Evolutionary conservation across 352 stramenopile species (phyloP).

Genomic region (Phytophthora sojae): DNA sequence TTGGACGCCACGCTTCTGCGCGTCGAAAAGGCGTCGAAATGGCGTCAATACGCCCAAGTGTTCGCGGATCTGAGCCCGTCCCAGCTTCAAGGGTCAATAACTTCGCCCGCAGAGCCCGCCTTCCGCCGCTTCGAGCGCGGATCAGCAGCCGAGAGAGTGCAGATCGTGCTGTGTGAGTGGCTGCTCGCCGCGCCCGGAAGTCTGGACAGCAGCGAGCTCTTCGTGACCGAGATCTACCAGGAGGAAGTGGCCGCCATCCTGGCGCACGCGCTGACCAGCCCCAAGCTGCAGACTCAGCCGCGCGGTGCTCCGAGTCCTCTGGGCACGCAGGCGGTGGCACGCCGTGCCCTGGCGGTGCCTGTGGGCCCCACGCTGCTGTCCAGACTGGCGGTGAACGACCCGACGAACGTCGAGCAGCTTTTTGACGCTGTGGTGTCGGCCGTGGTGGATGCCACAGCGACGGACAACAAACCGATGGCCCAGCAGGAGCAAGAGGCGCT

Average conservation of each 20-base stretch:
- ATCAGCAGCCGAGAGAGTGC: constrained; percentile 32
- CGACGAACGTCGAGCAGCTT: constrained; percentile 44
- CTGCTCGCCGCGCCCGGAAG: constrained; percentile 17
- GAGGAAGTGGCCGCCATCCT: constrained; percentile 63
- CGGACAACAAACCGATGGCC: constrained; percentile 27
- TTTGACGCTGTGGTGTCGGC: constrained; percentile 45
- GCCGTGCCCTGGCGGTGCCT: constrained; percentile 42
- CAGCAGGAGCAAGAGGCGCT: constrained; percentile 46
- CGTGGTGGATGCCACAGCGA: constrained; percentile 26
- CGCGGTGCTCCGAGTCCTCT: constrained; percentile 22
- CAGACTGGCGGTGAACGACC: constrained; percentile 62
- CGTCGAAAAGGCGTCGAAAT: constrained; percentile 50
- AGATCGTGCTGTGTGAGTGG: constrained; percentile 53
- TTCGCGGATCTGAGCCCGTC: constrained; percentile 37
- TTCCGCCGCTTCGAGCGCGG: constrained; percentile 67
- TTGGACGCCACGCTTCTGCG: constrained; percentile 42
- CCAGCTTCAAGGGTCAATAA: constrained; percentile 27
- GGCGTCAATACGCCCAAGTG: constrained; percentile 51
- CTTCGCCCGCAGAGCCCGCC: constrained; percentile 7
- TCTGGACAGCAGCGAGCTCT: constrained; percentile 52
- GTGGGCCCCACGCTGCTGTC: constrained; percentile 51
- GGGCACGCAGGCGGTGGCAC: constrained; percentile 13
- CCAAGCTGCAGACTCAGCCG: constrained; percentile 33
- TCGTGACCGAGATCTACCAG: constrained; percentile 65
- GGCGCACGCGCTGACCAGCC: constrained; percentile 47